A percentile compares a stretch with the other conserved stretches of the same genome.
These are phyloP conservation scores for Ilyonectria destructans DNA, from an alignment of 2,329 filamentous ascomycete species.

Conservation along the genomic window DNA sequence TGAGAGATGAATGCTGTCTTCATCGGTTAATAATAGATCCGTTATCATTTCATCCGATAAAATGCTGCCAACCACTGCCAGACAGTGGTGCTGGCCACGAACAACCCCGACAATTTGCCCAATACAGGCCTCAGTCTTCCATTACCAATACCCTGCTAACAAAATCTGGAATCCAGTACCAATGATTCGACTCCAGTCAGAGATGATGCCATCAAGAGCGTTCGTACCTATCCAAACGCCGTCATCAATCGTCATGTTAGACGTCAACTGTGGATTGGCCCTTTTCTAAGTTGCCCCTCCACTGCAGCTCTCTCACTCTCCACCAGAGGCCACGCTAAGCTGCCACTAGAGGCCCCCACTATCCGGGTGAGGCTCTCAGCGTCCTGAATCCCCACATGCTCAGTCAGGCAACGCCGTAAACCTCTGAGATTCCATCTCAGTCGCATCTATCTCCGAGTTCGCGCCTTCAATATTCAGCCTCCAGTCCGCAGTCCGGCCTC, in stretches of 20 bases:
- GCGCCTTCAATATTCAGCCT: not conserved
- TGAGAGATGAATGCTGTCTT: too few species aligned
- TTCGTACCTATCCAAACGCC: not conserved
- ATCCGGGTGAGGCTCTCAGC: constrained; percentile 26
- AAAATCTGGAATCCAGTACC: too few species aligned
- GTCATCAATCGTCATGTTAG: not conserved
- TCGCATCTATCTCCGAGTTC: constrained; percentile 8
- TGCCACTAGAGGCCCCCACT: constrained; percentile 21
- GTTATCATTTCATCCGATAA: too few species aligned
- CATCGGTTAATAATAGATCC: too few species aligned
- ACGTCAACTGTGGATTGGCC: constrained; percentile 11
- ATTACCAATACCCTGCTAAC: too few species aligned
- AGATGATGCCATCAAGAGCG: not conserved
- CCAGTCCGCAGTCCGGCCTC: not conserved
- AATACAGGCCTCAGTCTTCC: too few species aligned
- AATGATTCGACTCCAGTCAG: too few species aligned
- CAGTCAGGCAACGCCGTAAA: constrained; percentile 20
- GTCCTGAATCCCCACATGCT: constrained; percentile 18
- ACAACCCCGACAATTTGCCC: too few species aligned
- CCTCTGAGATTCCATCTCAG: constrained; percentile 11
- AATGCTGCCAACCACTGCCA: too few species aligned
- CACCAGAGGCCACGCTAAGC: constrained; percentile 4
- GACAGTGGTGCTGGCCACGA: too few species aligned
- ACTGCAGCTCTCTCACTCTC: not conserved
- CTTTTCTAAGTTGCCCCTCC: not conserved